Percentiles rank a stretch among this genome's conserved stretches.
phyloP scores from a whole-genome alignment of 805 yeast species.

The Pichia thaimueangensis region DNA sequence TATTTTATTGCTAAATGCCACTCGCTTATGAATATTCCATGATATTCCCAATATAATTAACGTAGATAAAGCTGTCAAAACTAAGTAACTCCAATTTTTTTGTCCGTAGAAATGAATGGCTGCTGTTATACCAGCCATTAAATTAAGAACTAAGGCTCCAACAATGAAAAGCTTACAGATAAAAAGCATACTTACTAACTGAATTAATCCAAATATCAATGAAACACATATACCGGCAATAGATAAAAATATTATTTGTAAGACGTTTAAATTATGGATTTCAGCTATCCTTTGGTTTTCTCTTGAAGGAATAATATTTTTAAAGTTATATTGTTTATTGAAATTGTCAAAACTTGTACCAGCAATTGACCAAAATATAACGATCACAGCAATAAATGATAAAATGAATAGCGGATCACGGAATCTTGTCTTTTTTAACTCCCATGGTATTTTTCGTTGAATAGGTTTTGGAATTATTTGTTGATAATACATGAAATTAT shows the following conservation, averaged over 20 bases:
- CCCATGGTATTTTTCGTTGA: slow-evolving; percentile 16
- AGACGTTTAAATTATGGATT: not conserved
- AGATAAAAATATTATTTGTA: not conserved
- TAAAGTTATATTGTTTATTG: not conserved
- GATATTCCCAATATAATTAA: slow-evolving; percentile 15
- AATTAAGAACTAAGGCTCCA: not conserved
- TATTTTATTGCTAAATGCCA: slow-evolving; percentile 25
- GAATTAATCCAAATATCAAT: not conserved
- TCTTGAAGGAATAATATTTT: not conserved
- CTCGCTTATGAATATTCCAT: slow-evolving; percentile 19
- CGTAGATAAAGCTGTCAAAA: slow-evolving; percentile 26
- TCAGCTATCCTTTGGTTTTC: not conserved
- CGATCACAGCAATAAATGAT: slow-evolving; percentile 36
- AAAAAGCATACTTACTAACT: slow-evolving; percentile 2
- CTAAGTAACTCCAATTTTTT: not conserved
- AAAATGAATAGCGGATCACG: slow-evolving; percentile 70
- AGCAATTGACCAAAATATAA: slow-evolving; percentile 67
- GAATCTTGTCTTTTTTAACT: slow-evolving; percentile 47
- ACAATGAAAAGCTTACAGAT: slow-evolving; percentile 2
- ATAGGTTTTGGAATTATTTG: not conserved
- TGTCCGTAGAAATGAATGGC: not conserved
- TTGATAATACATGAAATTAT: too few species aligned
- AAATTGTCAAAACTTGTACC: slow-evolving; percentile 35
- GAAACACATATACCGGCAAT: not conserved
- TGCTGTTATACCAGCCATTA: not conserved